Percentiles rank a stretch among this genome's conserved stretches.
Evolutionary conservation across 1,284 basidiomycete genomes (phyloP).

Genomic region (Puccinia triticina): DNA sequence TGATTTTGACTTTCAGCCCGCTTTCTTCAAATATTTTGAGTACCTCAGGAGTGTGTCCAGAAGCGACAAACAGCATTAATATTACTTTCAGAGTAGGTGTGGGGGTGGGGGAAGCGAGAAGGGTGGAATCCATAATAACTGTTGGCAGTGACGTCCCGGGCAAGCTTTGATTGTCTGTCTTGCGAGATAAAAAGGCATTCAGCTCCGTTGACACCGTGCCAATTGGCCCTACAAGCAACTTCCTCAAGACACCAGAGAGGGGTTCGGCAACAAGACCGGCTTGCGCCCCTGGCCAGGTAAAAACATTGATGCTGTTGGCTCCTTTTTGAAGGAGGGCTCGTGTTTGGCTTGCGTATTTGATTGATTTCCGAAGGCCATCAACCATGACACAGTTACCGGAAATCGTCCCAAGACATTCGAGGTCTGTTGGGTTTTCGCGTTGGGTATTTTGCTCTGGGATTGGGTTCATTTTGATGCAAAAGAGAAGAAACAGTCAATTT

Average conservation of each 20-base stretch:
- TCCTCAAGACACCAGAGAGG: conserved; percentile 1
- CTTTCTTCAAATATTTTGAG: not conserved
- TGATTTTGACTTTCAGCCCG: not conserved
- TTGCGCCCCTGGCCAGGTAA: conserved; percentile 14
- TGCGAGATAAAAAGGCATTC: not conserved
- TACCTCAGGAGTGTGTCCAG: not conserved
- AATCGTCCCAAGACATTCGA: conserved; percentile 5
- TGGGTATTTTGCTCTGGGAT: not conserved
- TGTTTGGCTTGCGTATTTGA: conserved; percentile 6
- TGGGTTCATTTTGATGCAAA: not conserved
- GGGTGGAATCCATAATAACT: conserved; percentile 8
- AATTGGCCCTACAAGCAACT: conserved; percentile 9
- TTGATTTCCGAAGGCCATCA: not conserved
- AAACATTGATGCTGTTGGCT: not conserved
- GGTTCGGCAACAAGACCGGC: conserved; percentile 1
- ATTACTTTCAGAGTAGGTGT: not conserved
- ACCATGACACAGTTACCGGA: not conserved
- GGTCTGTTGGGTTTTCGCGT: not conserved
- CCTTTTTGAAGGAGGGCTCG: conserved; percentile 16
- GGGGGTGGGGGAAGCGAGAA: not conserved
- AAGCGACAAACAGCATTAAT: not conserved
- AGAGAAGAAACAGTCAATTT: not conserved
- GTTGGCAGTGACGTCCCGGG: not conserved
- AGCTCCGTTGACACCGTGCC: conserved; percentile 7
- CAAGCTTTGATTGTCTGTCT: not conserved